Evolutionary conservation across 140 eudicot genomes (phyloP).

Genomic region (Ambrosia hybrid): DNA sequence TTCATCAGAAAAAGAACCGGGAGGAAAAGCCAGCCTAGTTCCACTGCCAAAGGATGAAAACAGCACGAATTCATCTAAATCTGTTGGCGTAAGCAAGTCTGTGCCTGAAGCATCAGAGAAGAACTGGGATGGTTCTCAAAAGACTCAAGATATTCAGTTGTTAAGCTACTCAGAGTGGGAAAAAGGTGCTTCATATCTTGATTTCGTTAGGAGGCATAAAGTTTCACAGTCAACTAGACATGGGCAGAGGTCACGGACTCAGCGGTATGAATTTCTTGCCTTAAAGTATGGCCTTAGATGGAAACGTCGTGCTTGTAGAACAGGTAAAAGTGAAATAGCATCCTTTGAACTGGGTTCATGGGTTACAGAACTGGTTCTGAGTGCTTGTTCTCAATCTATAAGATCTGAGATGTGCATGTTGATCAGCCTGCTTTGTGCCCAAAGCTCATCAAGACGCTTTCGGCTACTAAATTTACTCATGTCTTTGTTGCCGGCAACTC

Average conservation of each 20-base stretch:
- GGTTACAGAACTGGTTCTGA: slow-evolving; percentile 95
- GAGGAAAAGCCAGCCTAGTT: slow-evolving; percentile 30
- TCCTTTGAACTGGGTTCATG: slow-evolving; percentile 99
- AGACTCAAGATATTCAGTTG: slow-evolving; percentile 80
- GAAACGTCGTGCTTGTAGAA: slow-evolving; percentile 73
- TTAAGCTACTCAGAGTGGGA: slow-evolving; percentile 98
- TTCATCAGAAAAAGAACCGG: slow-evolving; percentile 69
- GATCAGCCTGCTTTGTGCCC: slow-evolving; percentile 88
- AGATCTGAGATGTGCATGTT: slow-evolving; percentile 99
- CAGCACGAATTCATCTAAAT: slow-evolving; percentile 42
- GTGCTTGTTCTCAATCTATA: slow-evolving; percentile 99
- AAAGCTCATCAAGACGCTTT: slow-evolving; percentile 82
- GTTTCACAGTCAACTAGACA: slow-evolving; percentile 66
- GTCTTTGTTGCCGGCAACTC: slow-evolving; percentile 95
- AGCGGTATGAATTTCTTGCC: slow-evolving; percentile 70
- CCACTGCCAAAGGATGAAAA: slow-evolving; percentile 57
- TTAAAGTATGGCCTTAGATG: slow-evolving; percentile 92
- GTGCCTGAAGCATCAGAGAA: slow-evolving; percentile 54
- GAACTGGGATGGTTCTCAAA: slow-evolving; percentile 77
- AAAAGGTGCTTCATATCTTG: slow-evolving; percentile 95
- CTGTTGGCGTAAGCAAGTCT: slow-evolving; percentile 55
- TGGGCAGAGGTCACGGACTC: slow-evolving; percentile 71
- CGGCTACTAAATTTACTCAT: slow-evolving; percentile 77
- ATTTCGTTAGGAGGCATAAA: slow-evolving; percentile 97
- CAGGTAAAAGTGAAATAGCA: slow-evolving; percentile 56